Conservation (phyloP, 176 grass and related monocot genomes). For the Thalia dealbata region DNA sequence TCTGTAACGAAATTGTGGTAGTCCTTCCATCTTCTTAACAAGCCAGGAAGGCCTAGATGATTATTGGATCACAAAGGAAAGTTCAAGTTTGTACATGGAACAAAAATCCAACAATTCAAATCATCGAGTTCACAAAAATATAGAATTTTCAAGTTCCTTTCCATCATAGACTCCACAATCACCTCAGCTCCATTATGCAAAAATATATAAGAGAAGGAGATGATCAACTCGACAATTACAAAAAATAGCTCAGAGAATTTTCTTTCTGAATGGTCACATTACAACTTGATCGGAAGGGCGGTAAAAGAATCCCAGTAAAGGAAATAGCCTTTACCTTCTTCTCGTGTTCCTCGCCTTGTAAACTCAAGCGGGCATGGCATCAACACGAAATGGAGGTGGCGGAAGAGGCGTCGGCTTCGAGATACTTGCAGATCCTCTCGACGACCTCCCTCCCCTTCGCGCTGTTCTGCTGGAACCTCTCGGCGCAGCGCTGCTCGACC, state of each 20-base stretch:
- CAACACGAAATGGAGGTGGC: constrained; percentile 15
- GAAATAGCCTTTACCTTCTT: constrained; percentile 11
- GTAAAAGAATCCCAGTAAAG: too few species aligned
- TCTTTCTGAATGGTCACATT: not conserved
- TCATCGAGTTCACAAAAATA: not conserved
- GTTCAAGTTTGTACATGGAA: not conserved
- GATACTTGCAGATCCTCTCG: constrained; percentile 80
- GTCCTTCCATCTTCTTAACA: not conserved
- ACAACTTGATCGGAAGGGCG: not conserved
- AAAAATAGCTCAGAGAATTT: not conserved
- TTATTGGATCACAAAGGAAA: not conserved
- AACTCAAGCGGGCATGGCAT: not conserved
- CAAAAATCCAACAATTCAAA: not conserved
- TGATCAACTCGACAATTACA: not conserved
- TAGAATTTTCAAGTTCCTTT: not conserved
- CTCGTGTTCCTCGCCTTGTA: not conserved
- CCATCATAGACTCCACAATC: not conserved
- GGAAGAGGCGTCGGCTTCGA: constrained; percentile 51
- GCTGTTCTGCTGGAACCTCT: constrained; percentile 73
- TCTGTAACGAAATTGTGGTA: not conserved
- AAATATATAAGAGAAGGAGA: not conserved
- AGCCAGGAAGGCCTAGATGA: too few species aligned
- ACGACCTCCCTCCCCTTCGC: constrained; percentile 84
- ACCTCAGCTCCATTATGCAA: not conserved
- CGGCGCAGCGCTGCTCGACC: constrained; percentile 71